A percentile compares a stretch with the other conserved stretches of the same genome.
phyloP scores from a whole-genome alignment of 2,329 filamentous ascomycete genomes.

The Aspergillus oerlinghausenensis region DNA sequence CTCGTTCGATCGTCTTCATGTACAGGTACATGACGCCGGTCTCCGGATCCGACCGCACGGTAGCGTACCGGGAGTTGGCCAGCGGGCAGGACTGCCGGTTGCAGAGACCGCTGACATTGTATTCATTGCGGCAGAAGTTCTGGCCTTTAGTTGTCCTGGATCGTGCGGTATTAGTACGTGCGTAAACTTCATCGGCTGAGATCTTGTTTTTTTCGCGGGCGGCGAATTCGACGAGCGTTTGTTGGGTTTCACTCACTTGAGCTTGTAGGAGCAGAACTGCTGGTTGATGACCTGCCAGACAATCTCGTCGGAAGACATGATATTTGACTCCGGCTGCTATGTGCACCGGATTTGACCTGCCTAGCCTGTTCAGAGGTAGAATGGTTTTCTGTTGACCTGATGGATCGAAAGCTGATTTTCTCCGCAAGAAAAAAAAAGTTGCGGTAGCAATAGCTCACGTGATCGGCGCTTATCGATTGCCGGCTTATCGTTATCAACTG shows the following conservation, averaged over 20 bases:
- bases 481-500: neutral
- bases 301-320: slow-evolving; percentile 90
- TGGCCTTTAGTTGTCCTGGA: slow-evolving; percentile 73
- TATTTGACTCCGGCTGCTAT: slow-evolving; percentile 6
- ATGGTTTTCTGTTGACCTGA: slow-evolving; percentile 16
- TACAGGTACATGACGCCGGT: slow-evolving; percentile 87
- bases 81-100: slow-evolving; percentile 85
- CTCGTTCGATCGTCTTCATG: slow-evolving; percentile 90
- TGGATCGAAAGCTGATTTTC: slow-evolving; percentile 10
- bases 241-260: slow-evolving; percentile 61
- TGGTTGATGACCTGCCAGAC: slow-evolving; percentile 97
- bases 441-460: slow-evolving; percentile 23
- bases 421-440: slow-evolving; percentile 31
- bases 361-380: slow-evolving; percentile 15
- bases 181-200: slow-evolving; percentile 1
- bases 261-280: slow-evolving; percentile 90
- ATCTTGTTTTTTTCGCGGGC: neutral
- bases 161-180: slow-evolving; percentile 6
- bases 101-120: slow-evolving; percentile 80
- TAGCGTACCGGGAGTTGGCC: slow-evolving; percentile 89
- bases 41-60: slow-evolving; percentile 74
- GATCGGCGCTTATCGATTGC: slow-evolving; percentile 27
- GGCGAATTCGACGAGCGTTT: slow-evolving; percentile 7
- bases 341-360: slow-evolving; percentile 11
- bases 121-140: slow-evolving; percentile 93